A percentile compares a stretch with the other conserved stretches of the same genome.
These are phyloP conservation scores for Penicillium sclerotiorum DNA, from an alignment of 2,329 filamentous ascomycete species.

Conservation along the genomic window DNA sequence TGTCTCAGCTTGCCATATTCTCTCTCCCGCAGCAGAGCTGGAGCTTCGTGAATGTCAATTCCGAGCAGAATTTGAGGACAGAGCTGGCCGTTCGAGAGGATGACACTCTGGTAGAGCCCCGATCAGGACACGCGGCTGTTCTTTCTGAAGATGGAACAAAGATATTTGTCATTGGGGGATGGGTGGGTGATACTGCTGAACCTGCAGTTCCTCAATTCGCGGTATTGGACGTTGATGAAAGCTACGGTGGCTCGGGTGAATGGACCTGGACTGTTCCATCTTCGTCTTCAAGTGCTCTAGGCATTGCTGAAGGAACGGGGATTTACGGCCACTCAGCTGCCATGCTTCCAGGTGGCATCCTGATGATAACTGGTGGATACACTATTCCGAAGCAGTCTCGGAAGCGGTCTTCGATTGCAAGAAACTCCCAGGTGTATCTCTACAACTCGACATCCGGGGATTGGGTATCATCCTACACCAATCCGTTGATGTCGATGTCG, in stretches of 20 bases:
- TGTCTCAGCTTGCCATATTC: slow-evolving; percentile 87
- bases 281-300: slow-evolving; percentile 39
- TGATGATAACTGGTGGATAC: slow-evolving; percentile 65
- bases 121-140: slow-evolving; percentile 87
- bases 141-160: slow-evolving; percentile 75
- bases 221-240: slow-evolving; percentile 72
- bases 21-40: slow-evolving; percentile 83
- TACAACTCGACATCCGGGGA: slow-evolving; percentile 64
- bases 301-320: slow-evolving; percentile 48
- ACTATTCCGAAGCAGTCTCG: slow-evolving; percentile 47
- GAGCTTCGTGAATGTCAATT: slow-evolving; percentile 73
- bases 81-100: slow-evolving; percentile 59
- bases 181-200: slow-evolving; percentile 79
- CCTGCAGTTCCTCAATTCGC: slow-evolving; percentile 81
- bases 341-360: slow-evolving; percentile 63
- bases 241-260: slow-evolving; percentile 60
- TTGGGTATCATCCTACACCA: slow-evolving; percentile 61
- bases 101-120: slow-evolving; percentile 68
- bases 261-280: slow-evolving; percentile 50
- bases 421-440: slow-evolving; percentile 55
- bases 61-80: slow-evolving; percentile 49
- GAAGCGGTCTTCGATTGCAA: slow-evolving; percentile 36
- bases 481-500: too few species aligned
- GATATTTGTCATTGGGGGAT: slow-evolving; percentile 84
- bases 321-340: slow-evolving; percentile 64